A percentile compares a stretch with the other conserved stretches of the same genome.
phyloP scores from a whole-genome alignment of 2,329 filamentous ascomycete species.

The Blastomyces percursus region DNA sequence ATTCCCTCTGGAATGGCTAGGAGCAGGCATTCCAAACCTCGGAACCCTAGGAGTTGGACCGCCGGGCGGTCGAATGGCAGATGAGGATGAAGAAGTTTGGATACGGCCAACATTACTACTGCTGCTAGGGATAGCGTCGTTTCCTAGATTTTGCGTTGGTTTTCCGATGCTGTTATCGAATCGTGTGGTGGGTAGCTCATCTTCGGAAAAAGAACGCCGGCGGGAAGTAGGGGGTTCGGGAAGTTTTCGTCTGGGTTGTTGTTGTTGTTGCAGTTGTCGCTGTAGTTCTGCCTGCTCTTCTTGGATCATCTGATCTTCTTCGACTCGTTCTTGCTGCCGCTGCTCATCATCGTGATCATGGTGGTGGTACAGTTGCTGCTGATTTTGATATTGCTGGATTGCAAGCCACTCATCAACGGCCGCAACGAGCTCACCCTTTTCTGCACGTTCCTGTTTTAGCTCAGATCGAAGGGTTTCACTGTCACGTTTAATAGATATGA shows the following conservation, averaged over 20 bases:
- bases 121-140: conserved; percentile 4
- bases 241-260: neutral
- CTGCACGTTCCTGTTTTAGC: conserved; percentile 41
- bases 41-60: conserved; percentile 23
- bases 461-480: conserved; percentile 54
- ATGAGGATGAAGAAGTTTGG: conserved; percentile 11
- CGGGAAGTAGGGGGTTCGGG: conserved; percentile 2
- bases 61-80: conserved; percentile 22
- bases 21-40: conserved; percentile 23
- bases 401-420: conserved; percentile 37
- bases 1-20: conserved; percentile 24
- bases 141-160: neutral
- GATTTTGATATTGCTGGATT: conserved; percentile 25
- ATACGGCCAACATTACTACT: conserved; percentile 8
- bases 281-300: neutral
- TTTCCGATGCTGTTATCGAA: conserved; percentile 2
- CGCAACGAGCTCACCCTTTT: conserved; percentile 40
- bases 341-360: neutral
- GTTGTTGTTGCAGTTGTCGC: neutral
- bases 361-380: conserved; percentile 7
- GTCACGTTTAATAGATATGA: conserved; percentile 58
- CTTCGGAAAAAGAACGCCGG: neutral
- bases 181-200: neutral
- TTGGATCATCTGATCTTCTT: neutral
- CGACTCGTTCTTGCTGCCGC: conserved; percentile 4